Percentiles rank a stretch among this genome's conserved stretches.
phyloP scores from a whole-genome alignment of 257 asterid genomes.

The Cordia subcordata region DNA sequence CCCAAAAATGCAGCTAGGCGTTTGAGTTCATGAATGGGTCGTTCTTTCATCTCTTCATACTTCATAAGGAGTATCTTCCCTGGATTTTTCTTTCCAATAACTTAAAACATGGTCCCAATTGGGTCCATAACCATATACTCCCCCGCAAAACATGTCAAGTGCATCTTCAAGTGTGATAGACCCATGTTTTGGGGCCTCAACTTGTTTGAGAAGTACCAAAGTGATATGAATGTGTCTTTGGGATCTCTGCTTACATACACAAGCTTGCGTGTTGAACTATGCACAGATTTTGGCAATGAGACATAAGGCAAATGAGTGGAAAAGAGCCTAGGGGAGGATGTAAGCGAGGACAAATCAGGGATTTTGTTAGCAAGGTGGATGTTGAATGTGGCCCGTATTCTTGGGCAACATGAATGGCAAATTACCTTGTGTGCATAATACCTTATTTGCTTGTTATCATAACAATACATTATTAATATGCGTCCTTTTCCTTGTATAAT shows the following conservation, averaged over 20 bases:
- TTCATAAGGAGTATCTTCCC: conserved; percentile 9
- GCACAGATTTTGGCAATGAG: conserved; percentile 7
- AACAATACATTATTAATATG: no score
- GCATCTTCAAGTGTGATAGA: conserved; percentile 1
- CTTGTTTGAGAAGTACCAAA: conserved; percentile 20
- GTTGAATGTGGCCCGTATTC: no score
- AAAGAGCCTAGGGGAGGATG: conserved; percentile 5
- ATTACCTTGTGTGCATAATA: no score
- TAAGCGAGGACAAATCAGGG: background rate
- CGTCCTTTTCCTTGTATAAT: no score
- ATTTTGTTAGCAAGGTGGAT: background rate
- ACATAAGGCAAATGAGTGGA: conserved; percentile 13
- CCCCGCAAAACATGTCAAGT: conserved; percentile 15
- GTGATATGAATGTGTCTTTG: conserved; percentile 10
- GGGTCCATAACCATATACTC: conserved; percentile 3
- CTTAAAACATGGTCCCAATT: conserved; percentile 16
- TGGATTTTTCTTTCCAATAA: conserved; percentile 5
- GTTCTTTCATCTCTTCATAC: conserved; percentile 10
- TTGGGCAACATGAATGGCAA: no score
- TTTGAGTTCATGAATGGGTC: background rate
- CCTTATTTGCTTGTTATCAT: no score
- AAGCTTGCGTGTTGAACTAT: conserved; percentile 2
- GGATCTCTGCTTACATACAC: conserved; percentile 17
- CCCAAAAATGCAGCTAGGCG: conserved; percentile 7
- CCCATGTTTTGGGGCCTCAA: background rate